Percentiles rank a stretch among this genome's conserved stretches.
Conservation (phyloP, 257 asterid species). For the Fraxinus quadrangulata region DNA sequence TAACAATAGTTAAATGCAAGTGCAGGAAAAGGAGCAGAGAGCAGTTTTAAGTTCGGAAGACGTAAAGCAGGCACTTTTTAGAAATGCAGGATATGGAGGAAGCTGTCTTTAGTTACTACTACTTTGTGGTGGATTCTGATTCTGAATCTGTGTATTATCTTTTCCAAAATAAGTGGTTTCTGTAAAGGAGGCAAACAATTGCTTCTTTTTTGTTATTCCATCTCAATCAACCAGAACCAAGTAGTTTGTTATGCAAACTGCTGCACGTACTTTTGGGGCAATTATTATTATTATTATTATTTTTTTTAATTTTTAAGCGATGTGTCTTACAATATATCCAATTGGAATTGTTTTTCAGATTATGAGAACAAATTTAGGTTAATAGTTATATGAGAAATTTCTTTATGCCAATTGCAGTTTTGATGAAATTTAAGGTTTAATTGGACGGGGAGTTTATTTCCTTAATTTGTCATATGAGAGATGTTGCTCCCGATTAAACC, state of each 20-base stretch:
- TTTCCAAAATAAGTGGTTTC: not conserved
- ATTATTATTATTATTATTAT: too few species aligned
- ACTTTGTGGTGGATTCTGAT: not conserved
- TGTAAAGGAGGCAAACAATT: not conserved
- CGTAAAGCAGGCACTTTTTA: constrained; percentile 64
- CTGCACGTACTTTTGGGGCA: too few species aligned
- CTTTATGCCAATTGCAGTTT: too few species aligned
- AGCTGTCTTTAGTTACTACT: constrained; percentile 44
- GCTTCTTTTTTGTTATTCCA: too few species aligned
- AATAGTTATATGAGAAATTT: too few species aligned
- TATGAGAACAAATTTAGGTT: too few species aligned
- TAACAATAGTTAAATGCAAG: not conserved
- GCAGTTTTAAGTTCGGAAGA: constrained; percentile 51
- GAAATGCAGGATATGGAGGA: constrained; percentile 80
- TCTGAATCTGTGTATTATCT: not conserved
- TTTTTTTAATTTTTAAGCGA: not conserved
- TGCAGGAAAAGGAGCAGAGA: constrained; percentile 55
- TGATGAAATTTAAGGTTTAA: too few species aligned
- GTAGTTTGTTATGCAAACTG: too few species aligned
- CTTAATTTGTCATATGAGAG: not conserved
- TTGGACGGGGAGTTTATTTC: not conserved
- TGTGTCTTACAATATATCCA: too few species aligned
- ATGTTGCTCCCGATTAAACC: too few species aligned
- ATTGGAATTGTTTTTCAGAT: too few species aligned
- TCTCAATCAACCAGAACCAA: too few species aligned